Evolutionary conservation across 2,329 filamentous ascomycete species (phyloP).

Genomic region (Diplodia corticola): DNA sequence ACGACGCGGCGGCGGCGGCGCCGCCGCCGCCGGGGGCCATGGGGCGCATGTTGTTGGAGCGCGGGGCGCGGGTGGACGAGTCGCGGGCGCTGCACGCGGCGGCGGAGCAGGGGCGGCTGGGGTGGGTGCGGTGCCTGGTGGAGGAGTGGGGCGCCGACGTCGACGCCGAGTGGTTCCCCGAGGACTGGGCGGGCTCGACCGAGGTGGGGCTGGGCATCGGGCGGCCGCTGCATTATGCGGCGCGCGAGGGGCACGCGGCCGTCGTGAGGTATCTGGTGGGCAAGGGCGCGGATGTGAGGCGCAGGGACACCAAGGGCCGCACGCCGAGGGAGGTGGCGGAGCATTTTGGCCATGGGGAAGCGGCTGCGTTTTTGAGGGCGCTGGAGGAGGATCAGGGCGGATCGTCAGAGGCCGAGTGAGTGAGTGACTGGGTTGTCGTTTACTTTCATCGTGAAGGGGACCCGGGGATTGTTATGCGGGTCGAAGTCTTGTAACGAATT

Average conservation of each 20-base stretch:
- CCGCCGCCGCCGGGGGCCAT: too few relatives aligned
- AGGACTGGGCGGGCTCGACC: background rate
- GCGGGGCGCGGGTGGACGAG: background rate
- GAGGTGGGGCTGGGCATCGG: background rate
- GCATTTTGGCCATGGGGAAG: background rate
- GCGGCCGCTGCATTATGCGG: background rate
- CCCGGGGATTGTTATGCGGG: too few relatives aligned
- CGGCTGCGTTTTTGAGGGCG: background rate
- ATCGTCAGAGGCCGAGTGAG: too few relatives aligned
- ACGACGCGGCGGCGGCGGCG: too few relatives aligned
- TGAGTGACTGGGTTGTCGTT: too few relatives aligned
- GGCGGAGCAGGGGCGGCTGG: background rate
- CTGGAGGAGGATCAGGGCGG: too few relatives aligned
- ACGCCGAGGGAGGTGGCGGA: background rate
- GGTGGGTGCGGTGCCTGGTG: background rate
- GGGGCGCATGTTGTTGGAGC: background rate
- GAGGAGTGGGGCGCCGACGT: background rate
- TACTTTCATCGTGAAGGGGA: too few relatives aligned
- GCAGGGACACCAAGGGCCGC: background rate
- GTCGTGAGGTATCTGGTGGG: background rate
- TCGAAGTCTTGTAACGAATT: too few relatives aligned
- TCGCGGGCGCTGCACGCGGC: background rate
- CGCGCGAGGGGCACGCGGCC: background rate
- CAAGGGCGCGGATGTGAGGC: background rate
- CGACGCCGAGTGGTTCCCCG: background rate